These are phyloP conservation scores for Cordyceps farinosa DNA, from an alignment of 2,329 filamentous ascomycete species.

Conservation along the genomic window DNA sequence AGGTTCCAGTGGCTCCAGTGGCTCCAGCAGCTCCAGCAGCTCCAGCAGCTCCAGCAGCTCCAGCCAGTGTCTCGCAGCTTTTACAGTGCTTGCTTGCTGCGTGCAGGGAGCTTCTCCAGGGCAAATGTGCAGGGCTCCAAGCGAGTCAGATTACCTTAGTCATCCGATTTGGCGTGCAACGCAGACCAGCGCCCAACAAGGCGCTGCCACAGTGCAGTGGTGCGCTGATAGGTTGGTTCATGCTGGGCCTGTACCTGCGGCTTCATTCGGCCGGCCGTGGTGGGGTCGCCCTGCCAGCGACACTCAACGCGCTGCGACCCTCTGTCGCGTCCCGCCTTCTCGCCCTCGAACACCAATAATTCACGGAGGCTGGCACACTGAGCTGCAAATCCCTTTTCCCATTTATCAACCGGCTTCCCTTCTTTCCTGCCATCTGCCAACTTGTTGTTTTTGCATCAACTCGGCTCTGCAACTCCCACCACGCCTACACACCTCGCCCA, in stretches of 20 bases:
- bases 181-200: too few relatives aligned
- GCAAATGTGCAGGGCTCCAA: neutral
- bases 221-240: too few relatives aligned
- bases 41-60: too few relatives aligned
- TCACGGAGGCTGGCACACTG: constrained; percentile 4
- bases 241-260: neutral
- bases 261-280: neutral
- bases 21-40: too few relatives aligned
- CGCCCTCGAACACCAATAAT: constrained; percentile 17
- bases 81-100: neutral
- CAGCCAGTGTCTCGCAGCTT: too few relatives aligned
- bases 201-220: too few relatives aligned
- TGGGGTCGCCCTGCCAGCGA: constrained; percentile 19
- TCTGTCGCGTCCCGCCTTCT: constrained; percentile 27
- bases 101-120: neutral
- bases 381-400: neutral
- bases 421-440: neutral
- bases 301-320: constrained; percentile 30
- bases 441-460: neutral
- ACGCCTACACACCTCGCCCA: neutral
- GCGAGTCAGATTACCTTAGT: constrained; percentile 17
- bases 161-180: neutral
- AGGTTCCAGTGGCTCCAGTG: neutral
- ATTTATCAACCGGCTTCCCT: neutral
- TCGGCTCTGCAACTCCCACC: neutral